Evolutionary conservation across 192 early-diverging fungal genomes (phyloP), one percentile per base, ranked within the genome.

Genomic region (Coemansia sp.): DNA sequence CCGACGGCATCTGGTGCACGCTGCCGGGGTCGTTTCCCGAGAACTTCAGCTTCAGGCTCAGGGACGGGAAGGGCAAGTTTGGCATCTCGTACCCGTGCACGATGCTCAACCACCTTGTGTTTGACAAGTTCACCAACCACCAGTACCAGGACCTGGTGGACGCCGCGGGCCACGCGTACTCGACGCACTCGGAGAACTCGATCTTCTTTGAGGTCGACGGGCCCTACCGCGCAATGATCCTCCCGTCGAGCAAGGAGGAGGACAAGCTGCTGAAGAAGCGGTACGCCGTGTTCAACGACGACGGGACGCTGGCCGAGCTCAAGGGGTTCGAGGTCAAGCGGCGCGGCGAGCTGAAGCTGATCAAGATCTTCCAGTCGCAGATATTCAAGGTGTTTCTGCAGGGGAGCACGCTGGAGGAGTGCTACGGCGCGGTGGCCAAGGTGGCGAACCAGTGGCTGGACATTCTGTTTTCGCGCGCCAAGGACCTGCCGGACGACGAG

Each of bases 151-250:
- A 90, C n/a, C 70, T 91, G n/a, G 73, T 78, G 0, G 86, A 92
- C 37, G 65, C 74, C 5, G 81, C 75, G n/a, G 84, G 78, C 5
- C 77, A 83, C 55, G 72, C 86, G 43, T 97, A 96, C 71, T 55
- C 75, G 16, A 85, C 82, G 11, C 88, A 85, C 42, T 90, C 88
- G 63, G 98, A 99, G 64, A 99, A 99, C 85, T 90, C 88, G 78
- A 99, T 99, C 51, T 97, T 99, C 67, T 99, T 99, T 63, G 98
- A 99, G 76, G 96, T 98, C 25, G 96, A 99, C 67, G 98, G 98
- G 9, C 98, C 98, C 22, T 99, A 99, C 74, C 89, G 91, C 44
- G 96, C 96, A 20, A 99, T 99, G 98, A 94, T 99, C 59, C 71
- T 99, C 46, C 98, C 98, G 13, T 86, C 95, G 7, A 96, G 94